phyloP scores from a whole-genome alignment of 306 rosid species.

The Bauhinia variegata region DNA sequence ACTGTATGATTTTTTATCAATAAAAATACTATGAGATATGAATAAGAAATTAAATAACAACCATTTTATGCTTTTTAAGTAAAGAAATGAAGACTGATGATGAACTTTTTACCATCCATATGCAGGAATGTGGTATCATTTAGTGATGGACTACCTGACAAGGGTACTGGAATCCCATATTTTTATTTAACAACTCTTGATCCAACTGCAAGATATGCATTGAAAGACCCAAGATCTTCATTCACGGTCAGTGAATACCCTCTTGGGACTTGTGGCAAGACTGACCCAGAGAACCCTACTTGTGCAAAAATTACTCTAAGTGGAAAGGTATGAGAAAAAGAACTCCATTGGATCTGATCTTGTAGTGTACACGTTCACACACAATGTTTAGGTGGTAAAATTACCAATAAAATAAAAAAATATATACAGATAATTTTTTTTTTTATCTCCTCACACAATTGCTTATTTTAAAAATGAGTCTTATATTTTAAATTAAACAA shows the following conservation, averaged over 20 bases:
- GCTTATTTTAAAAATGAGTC: no score
- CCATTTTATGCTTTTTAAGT: neutral
- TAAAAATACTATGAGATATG: no score
- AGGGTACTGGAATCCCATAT: conserved; percentile 80
- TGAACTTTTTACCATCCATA: conserved; percentile 8
- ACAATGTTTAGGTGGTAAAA: no score
- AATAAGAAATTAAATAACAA: no score
- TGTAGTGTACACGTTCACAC: conserved; percentile 2
- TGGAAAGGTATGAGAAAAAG: conserved; percentile 68
- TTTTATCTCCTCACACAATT: no score
- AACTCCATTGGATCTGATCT: conserved; percentile 1
- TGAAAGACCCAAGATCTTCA: conserved; percentile 72
- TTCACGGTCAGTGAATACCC: conserved; percentile 81
- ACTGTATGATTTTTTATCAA: no score
- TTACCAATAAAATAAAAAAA: no score
- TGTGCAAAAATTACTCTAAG: conserved; percentile 83
- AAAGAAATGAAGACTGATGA: neutral
- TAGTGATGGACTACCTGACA: conserved; percentile 75
- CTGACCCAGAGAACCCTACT: conserved; percentile 84
- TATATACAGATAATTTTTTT: no score
- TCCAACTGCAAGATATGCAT: conserved; percentile 76
- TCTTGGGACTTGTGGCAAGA: conserved; percentile 80
- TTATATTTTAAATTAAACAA: no score
- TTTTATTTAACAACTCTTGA: conserved; percentile 90
- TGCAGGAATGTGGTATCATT: conserved; percentile 87